Evolutionary conservation across 148 eudicot species (phyloP), one percentile per base, ranked within the genome.

Genomic region (Fagopyrum tataricum): DNA sequence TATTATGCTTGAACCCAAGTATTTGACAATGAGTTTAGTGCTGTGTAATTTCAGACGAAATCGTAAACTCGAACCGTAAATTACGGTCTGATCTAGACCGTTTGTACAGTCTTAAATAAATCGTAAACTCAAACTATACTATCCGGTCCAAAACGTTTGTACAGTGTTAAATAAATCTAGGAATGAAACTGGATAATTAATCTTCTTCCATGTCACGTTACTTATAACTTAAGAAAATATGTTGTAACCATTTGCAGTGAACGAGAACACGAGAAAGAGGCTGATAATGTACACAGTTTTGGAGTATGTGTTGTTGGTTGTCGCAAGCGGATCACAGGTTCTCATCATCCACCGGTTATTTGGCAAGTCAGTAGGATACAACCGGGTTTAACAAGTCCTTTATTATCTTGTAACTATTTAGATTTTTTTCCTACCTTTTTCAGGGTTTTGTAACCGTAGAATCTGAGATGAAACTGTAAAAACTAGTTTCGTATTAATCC

Each of bases 231-330:
- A 7, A 61, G 23, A 14, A 31, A 9, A 4, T 44, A 26, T 20
- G 6, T 20, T 48, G 43, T 62, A 11, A 37, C 68, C 18, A 14
- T 31, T 37, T 80, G 78, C 84, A 89, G 93, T 88, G 37, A 89
- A 89, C 52, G 88, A 89, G 81, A 84, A 88, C 79, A 89, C 93
- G 17, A 72, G 87, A 78, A 83, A 78, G 75, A 88, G 90, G 23
- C 87, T 89, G 2, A 74, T 86, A 62, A 66, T 81, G 15, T 89
- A 86, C 88, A 86, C 93, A 31, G 31, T 89, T 40, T 84, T 76
- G 15, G 93, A 89, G 75, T 89, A 89, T 73, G 44, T 83, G 62
- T 12, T 89, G 82, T 81, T 89, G 78, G 85, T 78, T 52, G 68
- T 75, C 74, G 82, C 79, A 21, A 89, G 90, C 47, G 79, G 49